Evolutionary conservation across 1,284 basidiomycete genomes (phyloP), one percentile per base, ranked within the genome.

Genomic region (Apiotrichum montevideense): DNA sequence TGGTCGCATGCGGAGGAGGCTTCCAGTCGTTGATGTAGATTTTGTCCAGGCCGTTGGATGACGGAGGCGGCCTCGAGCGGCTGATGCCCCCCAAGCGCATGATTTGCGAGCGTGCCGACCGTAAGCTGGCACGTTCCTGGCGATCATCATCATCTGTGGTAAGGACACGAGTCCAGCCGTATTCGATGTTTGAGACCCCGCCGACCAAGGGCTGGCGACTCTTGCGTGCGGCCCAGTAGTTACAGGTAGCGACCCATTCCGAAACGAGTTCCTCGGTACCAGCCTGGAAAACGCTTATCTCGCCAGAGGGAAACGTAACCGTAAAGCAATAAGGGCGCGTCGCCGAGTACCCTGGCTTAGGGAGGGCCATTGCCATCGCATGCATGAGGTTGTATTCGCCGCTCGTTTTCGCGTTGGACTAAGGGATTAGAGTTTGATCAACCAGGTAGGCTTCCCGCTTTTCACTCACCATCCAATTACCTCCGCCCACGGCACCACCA

Each of bases 231-330:
- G 95, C 91, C 93, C 94, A 98, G 74, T 98, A 98, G 78, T 98
- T 98, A 82, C 94, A 98, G 0, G 95, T 96, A 37, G 88, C 87
- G 7, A 97, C 93, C 95, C 95, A 98, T 74, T 98, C 95, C 68
- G 90, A 88, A 41, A 97, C 92, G 15, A 98, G 83, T 66, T 97
- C 94, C 68, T 96, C 94, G 2, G 95, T 98, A 1, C 95, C 95
- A 0, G 95, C 91, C 76, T 98, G 94, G 81, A 96, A 97, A 79
- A 97, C 94, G 76, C 87, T 94, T 14, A 92, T 88, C 6, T 86
- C 90, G 21, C 93, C 93, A 61, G 84, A 85, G 0, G 94, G 81
- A 46, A 95, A 80, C 0, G 91, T 94, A 43, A 98, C 79, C n/a
- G 92, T 91, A 84, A 98, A 95, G 72, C 93, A 96, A 72, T 96